Base-by-base conservation (phyloP, 345 rosid species). In the Bruguiera gymnorhiza region DNA sequence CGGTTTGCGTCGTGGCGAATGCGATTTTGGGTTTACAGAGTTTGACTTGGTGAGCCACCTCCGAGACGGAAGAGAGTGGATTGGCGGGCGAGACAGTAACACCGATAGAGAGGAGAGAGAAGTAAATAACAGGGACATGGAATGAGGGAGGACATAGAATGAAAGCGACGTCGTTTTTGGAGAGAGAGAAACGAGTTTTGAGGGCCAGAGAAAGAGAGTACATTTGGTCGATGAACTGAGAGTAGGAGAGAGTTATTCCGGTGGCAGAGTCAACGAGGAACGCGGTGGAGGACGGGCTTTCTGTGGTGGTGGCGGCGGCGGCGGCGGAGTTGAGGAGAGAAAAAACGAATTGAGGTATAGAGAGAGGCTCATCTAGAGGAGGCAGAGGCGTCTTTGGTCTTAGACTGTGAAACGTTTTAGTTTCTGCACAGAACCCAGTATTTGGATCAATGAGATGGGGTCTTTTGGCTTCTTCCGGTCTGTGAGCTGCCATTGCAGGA, bases 71-170 rank as follows among this genome's bases (percentile, higher is more conserved):
- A 58, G 83, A 59, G 65, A 84, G 77, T 7, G 96, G 95, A 46
- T 89, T 94, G 61, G 91, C 80, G 23, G 98, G 96, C 27, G 91
- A 89, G 68, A 91, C 1, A 63, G 86, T 74, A 46, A 94, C 84
- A 24, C 96, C 97, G 36, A 91, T 68, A 15, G 86, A 83, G 82
- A 93, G 73, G 37, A 93, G 88, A 43, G 97, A 78, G 46, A 89
- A 86, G 86, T 87, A 87, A 65, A 94, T 62, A 37, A 88, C 71
- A 3, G 96, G 98, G 31, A 91, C 68, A 8, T 80, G 79, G 36
- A 87, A 37, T 26, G 96, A 89, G 23, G 87, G 53, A 2, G 97
- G 91, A 51, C 80, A 80, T 69, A 94, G 81, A 66, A 91, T 70
- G 56, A 87, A 87, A 19, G 95, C 96, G 34, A 82, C 93, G 68